Evolutionary conservation across 164 flowering plant species (phyloP).

Genomic region (Stephania cephalantha): DNA sequence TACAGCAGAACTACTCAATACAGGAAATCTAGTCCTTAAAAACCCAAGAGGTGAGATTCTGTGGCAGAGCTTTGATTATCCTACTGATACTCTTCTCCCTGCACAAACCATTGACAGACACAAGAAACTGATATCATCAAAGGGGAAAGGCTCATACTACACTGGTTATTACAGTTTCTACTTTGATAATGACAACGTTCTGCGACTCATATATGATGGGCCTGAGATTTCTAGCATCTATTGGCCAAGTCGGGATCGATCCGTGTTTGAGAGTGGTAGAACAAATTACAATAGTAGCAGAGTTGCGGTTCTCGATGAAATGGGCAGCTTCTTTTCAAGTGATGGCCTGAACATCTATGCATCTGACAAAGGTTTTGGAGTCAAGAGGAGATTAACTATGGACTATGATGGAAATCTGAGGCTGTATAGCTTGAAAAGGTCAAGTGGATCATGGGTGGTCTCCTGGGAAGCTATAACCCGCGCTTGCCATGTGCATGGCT

Average conservation of each 20-base stretch:
- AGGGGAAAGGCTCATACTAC: conserved; percentile 6
- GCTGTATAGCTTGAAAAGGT: conserved; percentile 19
- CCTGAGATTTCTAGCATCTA: conserved; percentile 21
- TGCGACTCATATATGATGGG: conserved; percentile 21
- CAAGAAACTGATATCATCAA: conserved; percentile 10
- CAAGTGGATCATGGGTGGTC: conserved; percentile 13
- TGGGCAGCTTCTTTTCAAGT: conserved; percentile 15
- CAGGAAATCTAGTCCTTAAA: conserved; percentile 15
- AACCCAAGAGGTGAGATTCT: conserved; percentile 1
- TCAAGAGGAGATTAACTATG: conserved; percentile 19
- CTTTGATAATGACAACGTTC: conserved; percentile 13
- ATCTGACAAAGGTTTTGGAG: conserved; percentile 17
- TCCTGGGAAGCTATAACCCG: conserved; percentile 16
- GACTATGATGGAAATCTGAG: conserved; percentile 24
- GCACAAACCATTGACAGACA: conserved; percentile 12
- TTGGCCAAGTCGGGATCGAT: conserved; percentile 19
- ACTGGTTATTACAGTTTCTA: conserved; percentile 12
- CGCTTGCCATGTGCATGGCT: conserved; percentile 17
- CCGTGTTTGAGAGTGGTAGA: conserved; percentile 4
- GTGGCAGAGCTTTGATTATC: conserved; percentile 20
- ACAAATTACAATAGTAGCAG: conserved; percentile 19
- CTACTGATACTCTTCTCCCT: conserved; percentile 22
- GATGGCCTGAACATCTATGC: conserved; percentile 12
- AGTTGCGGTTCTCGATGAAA: conserved; percentile 15
- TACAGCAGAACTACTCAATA: conserved; percentile 13